These are phyloP conservation scores for Pilasporangium apinafurcum DNA, from an alignment of 352 stramenopile genomes.

Conservation along the genomic window DNA sequence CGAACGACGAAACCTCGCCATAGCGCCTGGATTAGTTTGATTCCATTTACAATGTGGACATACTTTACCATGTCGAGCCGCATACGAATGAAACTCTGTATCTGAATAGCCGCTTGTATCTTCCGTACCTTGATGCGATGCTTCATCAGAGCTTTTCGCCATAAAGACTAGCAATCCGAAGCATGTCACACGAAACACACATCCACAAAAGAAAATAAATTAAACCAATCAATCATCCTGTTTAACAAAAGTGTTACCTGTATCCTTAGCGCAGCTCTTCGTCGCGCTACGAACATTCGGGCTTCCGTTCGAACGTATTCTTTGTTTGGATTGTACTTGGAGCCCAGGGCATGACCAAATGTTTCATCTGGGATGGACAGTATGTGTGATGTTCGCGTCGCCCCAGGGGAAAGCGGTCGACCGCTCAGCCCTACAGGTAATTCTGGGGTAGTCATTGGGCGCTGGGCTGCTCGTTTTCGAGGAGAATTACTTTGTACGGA, in stretches of 20 bases:
- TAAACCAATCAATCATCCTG: background rate
- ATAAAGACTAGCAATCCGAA: constrained; percentile 10
- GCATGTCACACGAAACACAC: no score
- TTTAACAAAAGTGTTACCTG: constrained; percentile 20
- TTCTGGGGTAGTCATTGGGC: constrained; percentile 32
- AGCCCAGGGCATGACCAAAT: constrained; percentile 33
- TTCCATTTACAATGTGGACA: constrained; percentile 2
- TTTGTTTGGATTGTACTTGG: constrained; percentile 48
- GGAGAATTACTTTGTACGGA: constrained; percentile 17
- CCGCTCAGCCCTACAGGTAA: constrained; percentile 21
- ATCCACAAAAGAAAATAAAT: background rate
- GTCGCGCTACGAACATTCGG: constrained; percentile 28
- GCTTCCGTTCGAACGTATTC: constrained; percentile 37
- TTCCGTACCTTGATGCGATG: constrained; percentile 4
- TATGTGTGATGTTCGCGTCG: constrained; percentile 38
- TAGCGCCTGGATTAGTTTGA: constrained; percentile 15
- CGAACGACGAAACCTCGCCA: constrained; percentile 16
- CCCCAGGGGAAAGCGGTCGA: constrained; percentile 31
- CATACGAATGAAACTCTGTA: constrained; percentile 20
- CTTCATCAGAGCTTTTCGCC: constrained; percentile 6
- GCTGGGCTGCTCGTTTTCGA: constrained; percentile 23
- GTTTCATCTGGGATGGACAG: constrained; percentile 27
- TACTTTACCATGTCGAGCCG: constrained; percentile 9
- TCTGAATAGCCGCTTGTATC: constrained; percentile 8
- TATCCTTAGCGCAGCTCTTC: constrained; percentile 40